phyloP scores from a whole-genome alignment of 2,329 filamentous ascomycete genomes.

The Septoria petroselini region DNA sequence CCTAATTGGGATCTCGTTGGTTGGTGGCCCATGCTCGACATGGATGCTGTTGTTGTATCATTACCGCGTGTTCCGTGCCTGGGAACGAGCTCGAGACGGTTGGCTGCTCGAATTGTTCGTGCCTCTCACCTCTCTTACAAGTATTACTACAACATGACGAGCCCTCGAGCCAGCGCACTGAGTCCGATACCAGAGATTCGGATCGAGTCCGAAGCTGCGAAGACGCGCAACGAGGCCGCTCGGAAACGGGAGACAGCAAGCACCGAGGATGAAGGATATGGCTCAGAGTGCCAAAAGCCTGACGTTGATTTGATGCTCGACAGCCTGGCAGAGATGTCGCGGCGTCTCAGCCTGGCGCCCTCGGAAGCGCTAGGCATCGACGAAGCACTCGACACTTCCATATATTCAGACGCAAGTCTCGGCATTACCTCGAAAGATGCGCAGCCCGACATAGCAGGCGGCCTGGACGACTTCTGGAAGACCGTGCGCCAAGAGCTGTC shows the following conservation, averaged over 20 bases:
- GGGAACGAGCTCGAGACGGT: background rate
- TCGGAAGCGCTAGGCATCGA: slow-evolving; percentile 7
- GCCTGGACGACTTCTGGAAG: slow-evolving; percentile 5
- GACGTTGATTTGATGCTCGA: slow-evolving; percentile 9
- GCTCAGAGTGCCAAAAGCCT: slow-evolving; percentile 2
- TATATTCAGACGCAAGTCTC: background rate
- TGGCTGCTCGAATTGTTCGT: no score
- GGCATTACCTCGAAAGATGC: background rate
- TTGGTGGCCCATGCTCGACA: slow-evolving; percentile 4
- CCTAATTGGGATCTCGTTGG: slow-evolving; percentile 8
- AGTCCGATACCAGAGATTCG: slow-evolving; percentile 7
- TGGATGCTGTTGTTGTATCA: slow-evolving; percentile 10
- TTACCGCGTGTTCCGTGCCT: slow-evolving; percentile 1
- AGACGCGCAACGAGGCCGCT: background rate
- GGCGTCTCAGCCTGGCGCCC: slow-evolving; percentile 4
- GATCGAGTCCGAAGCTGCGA: slow-evolving; percentile 5
- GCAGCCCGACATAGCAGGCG: background rate
- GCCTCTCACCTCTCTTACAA: no score
- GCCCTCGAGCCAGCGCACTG: background rate
- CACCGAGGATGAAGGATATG: slow-evolving; percentile 12
- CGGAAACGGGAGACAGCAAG: background rate
- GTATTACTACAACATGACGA: background rate
- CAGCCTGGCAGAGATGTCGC: slow-evolving; percentile 5
- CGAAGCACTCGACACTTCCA: background rate
- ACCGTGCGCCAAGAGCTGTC: slow-evolving; percentile 9